Percentiles rank a stretch among this genome's conserved stretches.
Evolutionary conservation across 2,329 filamentous ascomycete genomes (phyloP).

Genomic region (Pseudocercospora fijiensis): DNA sequence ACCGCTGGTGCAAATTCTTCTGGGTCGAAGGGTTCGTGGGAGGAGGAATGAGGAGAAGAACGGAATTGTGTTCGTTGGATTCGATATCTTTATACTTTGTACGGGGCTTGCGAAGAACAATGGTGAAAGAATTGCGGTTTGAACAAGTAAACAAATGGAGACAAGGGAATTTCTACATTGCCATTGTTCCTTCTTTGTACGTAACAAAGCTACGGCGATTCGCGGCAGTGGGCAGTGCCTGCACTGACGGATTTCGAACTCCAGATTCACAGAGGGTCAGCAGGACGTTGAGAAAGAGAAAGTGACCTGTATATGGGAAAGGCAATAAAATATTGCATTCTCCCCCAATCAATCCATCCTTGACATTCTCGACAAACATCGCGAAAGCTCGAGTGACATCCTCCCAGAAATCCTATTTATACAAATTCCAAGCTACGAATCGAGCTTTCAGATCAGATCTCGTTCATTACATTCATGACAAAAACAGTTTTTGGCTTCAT

Average conservation of each 20-base stretch:
- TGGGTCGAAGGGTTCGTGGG: background rate
- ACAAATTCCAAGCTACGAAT: background rate
- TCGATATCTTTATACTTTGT: background rate
- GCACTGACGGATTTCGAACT: background rate
- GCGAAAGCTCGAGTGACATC: background rate
- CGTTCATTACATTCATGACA: constrained; percentile 8
- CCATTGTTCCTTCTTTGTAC: background rate
- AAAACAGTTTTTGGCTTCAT: constrained; percentile 3
- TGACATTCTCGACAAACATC: background rate
- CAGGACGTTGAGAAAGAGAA: background rate
- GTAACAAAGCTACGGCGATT: background rate
- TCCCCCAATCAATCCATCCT: background rate
- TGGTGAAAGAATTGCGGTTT: background rate
- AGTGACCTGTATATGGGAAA: background rate
- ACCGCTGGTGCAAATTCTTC: background rate
- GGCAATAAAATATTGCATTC: background rate
- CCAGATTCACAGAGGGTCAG: background rate
- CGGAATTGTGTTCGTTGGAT: background rate
- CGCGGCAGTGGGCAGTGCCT: no score
- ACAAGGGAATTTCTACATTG: background rate
- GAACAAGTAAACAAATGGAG: background rate
- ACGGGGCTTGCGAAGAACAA: background rate
- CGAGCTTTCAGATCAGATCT: background rate
- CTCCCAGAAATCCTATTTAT: background rate
- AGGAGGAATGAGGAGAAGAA: background rate